Evolutionary conservation across 495 filamentous ascomycete species (phyloP).

Genomic region (Hypoxylon lenormandii): DNA sequence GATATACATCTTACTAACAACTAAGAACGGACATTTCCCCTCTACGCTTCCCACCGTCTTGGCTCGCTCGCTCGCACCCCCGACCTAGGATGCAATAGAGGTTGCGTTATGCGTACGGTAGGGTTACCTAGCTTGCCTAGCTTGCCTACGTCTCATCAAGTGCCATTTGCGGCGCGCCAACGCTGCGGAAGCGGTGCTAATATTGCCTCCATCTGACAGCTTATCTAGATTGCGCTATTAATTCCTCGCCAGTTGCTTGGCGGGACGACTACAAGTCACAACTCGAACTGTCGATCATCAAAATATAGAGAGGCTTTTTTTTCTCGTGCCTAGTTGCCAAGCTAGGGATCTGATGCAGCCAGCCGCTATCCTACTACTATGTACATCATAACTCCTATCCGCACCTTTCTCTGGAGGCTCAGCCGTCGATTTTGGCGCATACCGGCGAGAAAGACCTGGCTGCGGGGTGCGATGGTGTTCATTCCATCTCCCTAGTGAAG

Average conservation of each 20-base stretch:
- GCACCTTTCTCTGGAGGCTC: conserved; percentile 3
- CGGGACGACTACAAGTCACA: conserved; percentile 31
- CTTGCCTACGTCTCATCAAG: conserved; percentile 30
- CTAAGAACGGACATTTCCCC: not conserved
- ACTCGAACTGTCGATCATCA: conserved; percentile 27
- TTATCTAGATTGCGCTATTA: conserved; percentile 51
- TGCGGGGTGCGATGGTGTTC: conserved; percentile 11
- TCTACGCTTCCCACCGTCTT: conserved; percentile 13
- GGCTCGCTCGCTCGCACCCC: conserved; percentile 32
- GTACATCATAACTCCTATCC: conserved; percentile 25
- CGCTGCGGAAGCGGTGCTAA: conserved; percentile 34
- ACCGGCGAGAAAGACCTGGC: not conserved
- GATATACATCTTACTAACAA: conserved; percentile 27
- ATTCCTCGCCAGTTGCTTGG: conserved; percentile 47
- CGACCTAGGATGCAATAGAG: conserved; percentile 33
- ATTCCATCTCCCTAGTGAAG: not conserved
- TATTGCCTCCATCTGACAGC: conserved; percentile 39
- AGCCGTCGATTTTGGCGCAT: conserved; percentile 17
- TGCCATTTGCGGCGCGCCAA: conserved; percentile 26
- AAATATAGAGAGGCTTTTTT: conserved; percentile 36
- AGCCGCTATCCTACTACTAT: conserved; percentile 27
- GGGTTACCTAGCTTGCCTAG: conserved; percentile 15
- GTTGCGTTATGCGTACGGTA: conserved; percentile 32
- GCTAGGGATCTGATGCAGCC: conserved; percentile 39
- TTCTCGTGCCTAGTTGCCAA: conserved; percentile 33